A percentile compares a stretch with the other conserved stretches of the same genome.
Conservation (phyloP, 2,329 filamentous ascomycete species). For the Teratosphaeriaceae sp. region DNA sequence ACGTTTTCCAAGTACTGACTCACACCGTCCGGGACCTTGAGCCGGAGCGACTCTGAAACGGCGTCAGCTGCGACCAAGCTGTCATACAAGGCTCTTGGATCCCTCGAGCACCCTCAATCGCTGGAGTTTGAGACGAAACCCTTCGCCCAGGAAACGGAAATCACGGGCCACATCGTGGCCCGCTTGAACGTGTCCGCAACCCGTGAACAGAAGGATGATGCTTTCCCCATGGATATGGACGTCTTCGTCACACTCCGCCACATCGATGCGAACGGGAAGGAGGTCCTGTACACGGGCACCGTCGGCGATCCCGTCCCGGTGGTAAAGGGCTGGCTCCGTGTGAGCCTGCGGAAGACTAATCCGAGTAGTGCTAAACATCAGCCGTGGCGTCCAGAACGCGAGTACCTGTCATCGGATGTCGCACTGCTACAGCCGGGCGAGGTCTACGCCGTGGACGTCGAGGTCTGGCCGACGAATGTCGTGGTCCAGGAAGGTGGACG, state of each 20-base stretch:
- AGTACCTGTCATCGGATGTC: conserved; percentile 50
- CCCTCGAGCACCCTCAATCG: conserved; percentile 42
- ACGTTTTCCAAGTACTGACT: conserved; percentile 57
- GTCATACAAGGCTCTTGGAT: conserved; percentile 42
- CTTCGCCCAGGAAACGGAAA: conserved; percentile 58
- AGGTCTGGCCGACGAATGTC: conserved; percentile 50
- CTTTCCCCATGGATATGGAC: conserved; percentile 47
- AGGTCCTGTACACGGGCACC: conserved; percentile 56
- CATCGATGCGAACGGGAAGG: conserved; percentile 43
- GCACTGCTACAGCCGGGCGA: conserved; percentile 46
- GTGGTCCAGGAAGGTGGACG: conserved; percentile 2
- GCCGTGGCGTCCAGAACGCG: conserved; percentile 39
- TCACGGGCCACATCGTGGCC: conserved; percentile 61
- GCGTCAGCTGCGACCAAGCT: background rate
- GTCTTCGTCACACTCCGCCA: conserved; percentile 54
- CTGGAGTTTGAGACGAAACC: conserved; percentile 52
- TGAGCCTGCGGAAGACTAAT: conserved; percentile 48
- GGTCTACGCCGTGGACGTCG: conserved; percentile 52
- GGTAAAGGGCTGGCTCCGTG: conserved; percentile 55
- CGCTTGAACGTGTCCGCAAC: conserved; percentile 48
- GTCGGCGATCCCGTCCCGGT: conserved; percentile 55
- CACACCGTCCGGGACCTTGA: conserved; percentile 40
- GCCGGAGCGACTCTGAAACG: background rate
- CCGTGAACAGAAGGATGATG: background rate
- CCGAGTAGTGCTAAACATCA: background rate